Evolutionary conservation across 306 rosid species (phyloP), one percentile per base, ranked within the genome.

Genomic region (Castanospermum australe): DNA sequence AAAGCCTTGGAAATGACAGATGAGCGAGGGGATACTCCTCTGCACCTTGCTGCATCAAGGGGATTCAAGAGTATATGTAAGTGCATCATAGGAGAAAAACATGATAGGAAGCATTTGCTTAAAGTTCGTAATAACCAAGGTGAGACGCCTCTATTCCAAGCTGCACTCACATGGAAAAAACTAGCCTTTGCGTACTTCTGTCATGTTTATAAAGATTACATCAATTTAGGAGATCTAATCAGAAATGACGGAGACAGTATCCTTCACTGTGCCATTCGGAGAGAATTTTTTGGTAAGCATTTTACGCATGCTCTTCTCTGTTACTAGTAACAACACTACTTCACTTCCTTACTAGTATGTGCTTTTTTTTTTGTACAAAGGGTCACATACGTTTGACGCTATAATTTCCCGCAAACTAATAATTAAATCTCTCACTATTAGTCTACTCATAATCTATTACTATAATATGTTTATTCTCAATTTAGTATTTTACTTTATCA

Each of bases 11-110:
- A 0, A n/a, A 0, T 32, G 2, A 7, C 5, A 48, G 83, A 91
- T 1, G 61, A 60, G 0, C 24, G n/a, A 8, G 86, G 89, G 2
- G 47, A 39, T 20, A 91, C 92, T 0, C 88, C 97, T 73, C 78
- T 91, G 32, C 97, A 91, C 44, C 2, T 67, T 0, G 93, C 91
- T 0, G 93, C 92, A 1, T 17, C 73, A 11, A 69, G 78, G 8
- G 89, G 92, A 6, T 84, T 25, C 10, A 47, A 4, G 10, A 38
- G 9, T 1, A 81, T 84, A 57, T 89, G 93, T 57, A 0, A 18
- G 0, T 41, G 38, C 30, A 59, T 86, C 0, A 65, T 78, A 0
- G 64, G 67, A 8, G 0, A 2, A 11, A 2, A 13, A 0, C 5
- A 12, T 5, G 55, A 73, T 6, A 60, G 83, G 56, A 5, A 22